Evolutionary conservation across 2,329 filamentous ascomycete species (phyloP).

Genomic region (Aureobasidium sp.): DNA sequence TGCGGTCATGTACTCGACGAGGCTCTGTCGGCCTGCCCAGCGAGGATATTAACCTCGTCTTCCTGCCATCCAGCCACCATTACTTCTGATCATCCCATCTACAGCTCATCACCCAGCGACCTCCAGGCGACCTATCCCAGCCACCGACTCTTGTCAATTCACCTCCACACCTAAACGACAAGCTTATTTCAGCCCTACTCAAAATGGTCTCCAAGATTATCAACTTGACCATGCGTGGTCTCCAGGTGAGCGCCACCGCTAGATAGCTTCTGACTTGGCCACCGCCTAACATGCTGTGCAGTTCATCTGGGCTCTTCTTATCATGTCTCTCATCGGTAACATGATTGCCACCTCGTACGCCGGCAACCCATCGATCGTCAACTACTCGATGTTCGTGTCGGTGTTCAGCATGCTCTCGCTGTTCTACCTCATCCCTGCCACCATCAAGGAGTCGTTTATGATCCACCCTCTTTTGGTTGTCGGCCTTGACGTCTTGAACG

Average conservation of each 20-base stretch:
- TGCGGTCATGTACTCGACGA: not conserved
- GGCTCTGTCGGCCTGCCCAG: conserved; percentile 1
- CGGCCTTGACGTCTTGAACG: conserved; percentile 51
- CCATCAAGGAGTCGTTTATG: conserved; percentile 48
- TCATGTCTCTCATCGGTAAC: conserved; percentile 57
- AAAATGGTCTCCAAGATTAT: conserved; percentile 22
- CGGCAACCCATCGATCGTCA: conserved; percentile 52
- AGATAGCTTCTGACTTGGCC: not conserved
- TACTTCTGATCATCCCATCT: conserved; percentile 12
- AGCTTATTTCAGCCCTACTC: conserved; percentile 1
- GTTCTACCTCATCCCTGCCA: conserved; percentile 54
- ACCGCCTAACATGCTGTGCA: conserved; percentile 26
- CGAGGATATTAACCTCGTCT: conserved; percentile 13
- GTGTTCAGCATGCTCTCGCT: conserved; percentile 59
- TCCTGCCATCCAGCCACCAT: conserved; percentile 9
- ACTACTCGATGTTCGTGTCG: conserved; percentile 62
- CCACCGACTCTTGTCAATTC: conserved; percentile 4
- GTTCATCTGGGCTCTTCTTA: conserved; percentile 54
- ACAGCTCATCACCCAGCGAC: conserved; percentile 7
- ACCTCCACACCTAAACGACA: conserved; percentile 11
- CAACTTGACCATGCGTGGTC: conserved; percentile 25
- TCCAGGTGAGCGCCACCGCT: conserved; percentile 22
- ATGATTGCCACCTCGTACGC: conserved; percentile 49
- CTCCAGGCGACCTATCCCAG: not conserved
- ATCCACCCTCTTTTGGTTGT: conserved; percentile 47